These are phyloP conservation scores for Mycena leptocephala DNA, from an alignment of 768 basidiomycete species.

Conservation along the genomic window DNA sequence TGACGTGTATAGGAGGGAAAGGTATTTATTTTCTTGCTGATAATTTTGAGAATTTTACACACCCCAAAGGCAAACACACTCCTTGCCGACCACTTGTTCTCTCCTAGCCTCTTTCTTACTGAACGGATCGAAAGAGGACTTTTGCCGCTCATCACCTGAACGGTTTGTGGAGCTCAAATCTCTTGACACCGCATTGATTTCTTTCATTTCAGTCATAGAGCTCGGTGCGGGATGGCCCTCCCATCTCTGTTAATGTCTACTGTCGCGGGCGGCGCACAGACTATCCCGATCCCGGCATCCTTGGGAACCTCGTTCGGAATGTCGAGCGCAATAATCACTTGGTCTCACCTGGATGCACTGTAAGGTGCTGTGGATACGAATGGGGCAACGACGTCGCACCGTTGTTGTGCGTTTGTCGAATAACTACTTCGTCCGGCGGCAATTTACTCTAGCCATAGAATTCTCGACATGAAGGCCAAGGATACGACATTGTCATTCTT, in stretches of 20 bases:
- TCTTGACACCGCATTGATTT: not conserved
- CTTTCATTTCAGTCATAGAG: slow-evolving; percentile 71
- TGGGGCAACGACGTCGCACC: slow-evolving; percentile 71
- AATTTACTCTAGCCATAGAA: slow-evolving; percentile 5
- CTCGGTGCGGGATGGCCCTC: slow-evolving; percentile 80
- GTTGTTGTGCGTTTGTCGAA: slow-evolving; percentile 61
- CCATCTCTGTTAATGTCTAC: slow-evolving; percentile 76
- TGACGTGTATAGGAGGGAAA: slow-evolving; percentile 67
- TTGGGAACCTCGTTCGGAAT: slow-evolving; percentile 71
- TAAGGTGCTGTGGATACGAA: slow-evolving; percentile 69
- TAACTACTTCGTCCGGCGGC: not conserved
- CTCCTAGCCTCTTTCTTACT: slow-evolving; percentile 76
- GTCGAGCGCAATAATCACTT: slow-evolving; percentile 63
- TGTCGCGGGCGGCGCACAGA: slow-evolving; percentile 69
- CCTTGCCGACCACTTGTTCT: slow-evolving; percentile 83
- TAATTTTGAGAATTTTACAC: not conserved
- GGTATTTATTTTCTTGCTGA: slow-evolving; percentile 49
- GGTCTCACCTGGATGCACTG: slow-evolving; percentile 56
- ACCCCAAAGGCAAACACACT: slow-evolving; percentile 74
- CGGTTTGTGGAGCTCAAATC: slow-evolving; percentile 49
- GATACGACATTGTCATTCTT: slow-evolving; percentile 75
- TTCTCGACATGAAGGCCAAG: slow-evolving; percentile 21
- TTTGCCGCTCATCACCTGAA: slow-evolving; percentile 59
- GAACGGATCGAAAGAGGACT: slow-evolving; percentile 75
- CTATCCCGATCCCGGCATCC: slow-evolving; percentile 76